phyloP scores from a whole-genome alignment of 371 early-diverging fungal species.

The Apophysomyces variabilis region DNA sequence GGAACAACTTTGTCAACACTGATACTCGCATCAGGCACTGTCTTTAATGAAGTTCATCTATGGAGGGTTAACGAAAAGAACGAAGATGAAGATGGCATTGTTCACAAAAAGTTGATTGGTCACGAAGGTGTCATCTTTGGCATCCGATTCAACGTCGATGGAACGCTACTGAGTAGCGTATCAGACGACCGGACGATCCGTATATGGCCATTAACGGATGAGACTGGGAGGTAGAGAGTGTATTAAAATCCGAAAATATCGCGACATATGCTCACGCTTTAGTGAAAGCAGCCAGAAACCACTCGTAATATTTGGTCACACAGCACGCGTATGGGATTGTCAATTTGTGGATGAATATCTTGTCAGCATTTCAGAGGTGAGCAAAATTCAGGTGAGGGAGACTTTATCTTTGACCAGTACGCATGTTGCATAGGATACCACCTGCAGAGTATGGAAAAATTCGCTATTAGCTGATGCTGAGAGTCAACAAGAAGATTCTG shows the following conservation, averaged over 20 bases:
- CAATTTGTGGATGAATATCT: conserved; percentile 62
- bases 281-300: conserved; percentile 37
- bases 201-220: conserved; percentile 64
- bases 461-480: conserved; percentile 31
- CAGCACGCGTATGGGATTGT: conserved; percentile 85
- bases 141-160: conserved; percentile 71
- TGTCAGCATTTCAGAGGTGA: conserved; percentile 67
- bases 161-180: conserved; percentile 65
- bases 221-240: conserved; percentile 22
- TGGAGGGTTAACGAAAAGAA: conserved; percentile 60
- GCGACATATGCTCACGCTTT: not conserved
- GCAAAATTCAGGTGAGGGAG: not conserved
- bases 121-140: conserved; percentile 87
- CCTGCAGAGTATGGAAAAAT: conserved; percentile 83
- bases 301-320: conserved; percentile 75
- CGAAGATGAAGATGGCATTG: conserved; percentile 49
- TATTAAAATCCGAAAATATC: not conserved
- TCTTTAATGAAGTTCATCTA: conserved; percentile 79
- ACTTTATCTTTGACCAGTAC: too few species aligned
- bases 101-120: conserved; percentile 57
- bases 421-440: conserved; percentile 59
- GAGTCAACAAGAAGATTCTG: conserved; percentile 26
- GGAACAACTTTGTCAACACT: conserved; percentile 57
- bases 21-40: conserved; percentile 79
- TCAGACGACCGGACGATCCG: conserved; percentile 89